Base-by-base conservation (phyloP, 441 rosid species). In the Populus trichocarpa region DNA sequence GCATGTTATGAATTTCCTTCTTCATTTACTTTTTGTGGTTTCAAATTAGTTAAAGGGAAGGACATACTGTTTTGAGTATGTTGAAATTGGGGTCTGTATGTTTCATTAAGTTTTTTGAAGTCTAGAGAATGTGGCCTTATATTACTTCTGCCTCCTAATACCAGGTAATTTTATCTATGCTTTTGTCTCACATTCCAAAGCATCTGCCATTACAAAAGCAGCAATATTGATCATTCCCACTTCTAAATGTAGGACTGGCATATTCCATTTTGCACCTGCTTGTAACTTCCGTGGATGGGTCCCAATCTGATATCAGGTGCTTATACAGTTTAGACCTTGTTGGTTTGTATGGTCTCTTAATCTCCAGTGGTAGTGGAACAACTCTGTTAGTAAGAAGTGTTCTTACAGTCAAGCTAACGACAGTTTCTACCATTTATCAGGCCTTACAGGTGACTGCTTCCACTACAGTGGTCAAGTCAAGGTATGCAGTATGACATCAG, bases 381-480 rank as follows among this genome's bases (percentile, higher is more conserved):
- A 13, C 65, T 63, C 10, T 16, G 26, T 73, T 61, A 3, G 3
- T 18, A 23, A 38, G 20, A 25, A 25, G 59, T 22, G 25, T 64
- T 23, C 50, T 65, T 36, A 11, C 2, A 50, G 22, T 2, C 69
- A 42, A 18, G 25, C 16, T 75, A 42, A 42, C 16, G 5, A 42
- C 53, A 42, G 16, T 42, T 46, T 46, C 57, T 4, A 7, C 20
- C 50, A 32, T 50, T 67, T 5, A 22, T 33, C 67, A 46, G 25
- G 78, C 30, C 38, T 57, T 40, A 10, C n/a, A 1, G 13, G 13
- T 3, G 20, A 70, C 38, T 53, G 3, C 32, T 61, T 16, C n/a
- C 25, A 36, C 26, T 69, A 38, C 69, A 36, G 26, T 23, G 14
- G 68, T 12, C 26, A 42, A 78, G 75, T 65, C 72, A 71, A 71